Evolutionary conservation across 495 filamentous ascomycete genomes (phyloP), one percentile per base, ranked within the genome.

Genomic region (Halenospora varia): DNA sequence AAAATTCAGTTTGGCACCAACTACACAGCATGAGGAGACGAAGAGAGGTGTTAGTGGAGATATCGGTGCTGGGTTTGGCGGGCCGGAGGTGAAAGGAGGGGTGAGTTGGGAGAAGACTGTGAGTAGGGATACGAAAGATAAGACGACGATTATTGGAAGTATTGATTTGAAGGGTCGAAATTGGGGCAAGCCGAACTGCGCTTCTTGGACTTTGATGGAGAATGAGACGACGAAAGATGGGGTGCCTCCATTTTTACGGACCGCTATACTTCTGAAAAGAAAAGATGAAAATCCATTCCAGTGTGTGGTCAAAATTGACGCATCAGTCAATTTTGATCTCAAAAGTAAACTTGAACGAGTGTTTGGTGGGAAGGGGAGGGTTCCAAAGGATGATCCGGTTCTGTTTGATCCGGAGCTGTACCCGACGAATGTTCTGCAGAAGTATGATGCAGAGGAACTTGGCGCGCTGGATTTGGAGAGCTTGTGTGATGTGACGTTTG

Each of bases 381-480:
- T 50, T 1, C 62, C 55, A 1, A 60, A 54, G n/a, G 63, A 70
- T 41, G 67, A 70, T 51, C 63, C 67, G 19, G 51, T 70, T 11
- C 51, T 59, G 20, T 70, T 62, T 26, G 55, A 68, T n/a, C 64
- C 63, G 11, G 48, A 47, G 2, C 48, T 62, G 23, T 44, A 50
- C 10, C 59, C 68, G 6, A 67, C 65, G 46, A 65, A 67, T 53
- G 62, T 57, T 39, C 51, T 70, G 29, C 58, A 55, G n/a, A 55
- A 68, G 18, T 69, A 69, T 48, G 57, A 69, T 17, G 46, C 46
- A 6, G 56, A 58, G 2, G 56, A 61, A 46, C 53, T 68, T 25
- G 64, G 59, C 15, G 45, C 29, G 10, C 25, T 65, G 22, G 64
- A 68, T 52, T 49, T 66, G 3, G 22, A 59, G 18, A 50, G 19